phyloP scores from a whole-genome alignment of 192 early-diverging fungal genomes.

The Rhizophagus prolifer region DNA sequence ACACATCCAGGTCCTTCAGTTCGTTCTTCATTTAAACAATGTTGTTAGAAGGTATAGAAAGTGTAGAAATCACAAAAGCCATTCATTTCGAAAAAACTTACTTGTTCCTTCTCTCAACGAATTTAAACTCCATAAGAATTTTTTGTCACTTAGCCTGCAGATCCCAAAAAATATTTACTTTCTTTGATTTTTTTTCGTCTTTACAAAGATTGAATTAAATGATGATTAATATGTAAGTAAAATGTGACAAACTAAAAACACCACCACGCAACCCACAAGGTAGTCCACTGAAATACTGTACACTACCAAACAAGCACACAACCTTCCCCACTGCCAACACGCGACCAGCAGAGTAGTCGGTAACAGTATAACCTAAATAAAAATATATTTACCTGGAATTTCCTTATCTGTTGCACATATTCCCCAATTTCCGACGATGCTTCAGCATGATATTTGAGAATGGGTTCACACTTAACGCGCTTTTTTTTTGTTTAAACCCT shows the following conservation, averaged over 20 bases:
- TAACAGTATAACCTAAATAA: background rate
- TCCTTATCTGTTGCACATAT: background rate
- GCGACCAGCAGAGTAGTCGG: conserved; percentile 9
- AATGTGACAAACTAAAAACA: conserved; percentile 1
- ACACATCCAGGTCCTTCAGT: background rate
- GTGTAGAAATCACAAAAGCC: background rate
- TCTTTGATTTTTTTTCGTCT: conserved; percentile 10
- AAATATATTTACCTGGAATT: conserved; percentile 21
- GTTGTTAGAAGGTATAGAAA: background rate
- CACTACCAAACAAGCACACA: conserved; percentile 6
- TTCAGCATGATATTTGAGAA: conserved; percentile 14
- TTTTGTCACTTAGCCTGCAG: conserved; percentile 5
- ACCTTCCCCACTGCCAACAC: conserved; percentile 11
- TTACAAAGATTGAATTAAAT: background rate
- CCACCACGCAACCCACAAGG: conserved; percentile 2
- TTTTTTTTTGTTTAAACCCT: no score
- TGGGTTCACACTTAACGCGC: background rate
- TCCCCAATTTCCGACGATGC: background rate
- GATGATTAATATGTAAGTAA: background rate
- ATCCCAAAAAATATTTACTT: conserved; percentile 11
- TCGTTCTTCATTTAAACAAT: background rate
- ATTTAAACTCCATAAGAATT: background rate
- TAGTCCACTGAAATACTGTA: conserved; percentile 8
- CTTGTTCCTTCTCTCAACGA: conserved; percentile 7
- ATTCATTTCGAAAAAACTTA: conserved; percentile 1